Base-by-base conservation (phyloP, 2,329 filamentous ascomycete genomes). In the Scedosporium apiospermum region DNA sequence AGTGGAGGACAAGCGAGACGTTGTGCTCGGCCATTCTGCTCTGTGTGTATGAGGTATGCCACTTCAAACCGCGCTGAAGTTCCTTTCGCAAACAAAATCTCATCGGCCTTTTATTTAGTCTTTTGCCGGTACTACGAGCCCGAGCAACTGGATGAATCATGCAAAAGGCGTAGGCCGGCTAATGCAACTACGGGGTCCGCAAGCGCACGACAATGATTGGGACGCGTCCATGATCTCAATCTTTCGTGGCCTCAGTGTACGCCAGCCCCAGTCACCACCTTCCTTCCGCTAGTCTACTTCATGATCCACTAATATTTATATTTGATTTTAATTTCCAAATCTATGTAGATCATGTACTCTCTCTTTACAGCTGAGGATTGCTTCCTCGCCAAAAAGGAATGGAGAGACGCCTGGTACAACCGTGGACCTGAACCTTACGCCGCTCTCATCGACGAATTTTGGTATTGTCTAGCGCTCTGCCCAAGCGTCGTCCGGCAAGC, bases 1-100 rank as follows among this genome's bases (percentile, higher is more conserved):
- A 74, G 64, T 78, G 76, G 76, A 73, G 69, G 64, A 67, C 72
- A 14, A 68, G 74, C 1, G 76, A 77, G 67, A 78, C 76, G n/a
- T 66, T 77, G 27, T 77, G 74, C 61, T 68, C 78, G 2, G 71
- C 74, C 55, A 76, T 77, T 66, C 65, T 78, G 46, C 66, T 77
- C 49, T 75, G 75, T 61, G 67, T 75, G 16, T 77, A 72, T 41
- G 76, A 77, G 71, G 73, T 76, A 68, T 57, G 61, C 60, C 66
- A 68, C 57, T 7, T 42, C 34, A 21, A 49, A n/a, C 14, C 14
- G 3, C n/a, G 3, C 27, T 30, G 1, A 30, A 30, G 14, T 7
- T 14, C 46, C 26, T 61, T 38, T 57, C n/a, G 4, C 1, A 14
- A 38, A 9, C 34, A 49, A 10, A 12, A 41, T 18, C 34, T 42